A percentile compares a stretch with the other conserved stretches of the same genome.
phyloP scores from a whole-genome alignment of 345 rosid species.

The Arabis alpina region DNA sequence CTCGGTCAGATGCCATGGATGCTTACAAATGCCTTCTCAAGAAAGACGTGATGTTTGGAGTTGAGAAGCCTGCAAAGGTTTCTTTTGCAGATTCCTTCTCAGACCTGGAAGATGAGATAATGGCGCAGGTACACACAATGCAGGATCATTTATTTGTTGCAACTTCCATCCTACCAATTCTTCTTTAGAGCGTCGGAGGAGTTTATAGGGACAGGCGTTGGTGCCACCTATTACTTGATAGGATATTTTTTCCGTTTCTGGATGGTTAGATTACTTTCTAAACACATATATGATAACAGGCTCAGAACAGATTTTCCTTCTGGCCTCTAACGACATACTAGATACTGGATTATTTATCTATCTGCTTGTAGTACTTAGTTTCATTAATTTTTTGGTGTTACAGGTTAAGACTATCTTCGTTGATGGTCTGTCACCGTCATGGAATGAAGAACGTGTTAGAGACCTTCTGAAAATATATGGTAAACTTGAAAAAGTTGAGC shows the following conservation, averaged over 20 bases:
- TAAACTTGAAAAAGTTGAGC: conserved; percentile 86
- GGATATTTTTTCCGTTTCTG: conserved; percentile 3
- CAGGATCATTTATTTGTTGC: conserved; percentile 37
- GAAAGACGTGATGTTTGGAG: conserved; percentile 92
- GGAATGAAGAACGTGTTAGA: conserved; percentile 91
- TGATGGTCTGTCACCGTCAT: conserved; percentile 86
- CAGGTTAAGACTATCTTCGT: conserved; percentile 94
- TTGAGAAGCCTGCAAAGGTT: conserved; percentile 96
- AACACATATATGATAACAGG: no score
- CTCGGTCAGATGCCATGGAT: conserved; percentile 94
- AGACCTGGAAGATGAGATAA: conserved; percentile 91
- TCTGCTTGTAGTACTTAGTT: conserved; percentile 21
- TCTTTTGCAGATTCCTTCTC: conserved; percentile 96
- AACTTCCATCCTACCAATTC: conserved; percentile 32
- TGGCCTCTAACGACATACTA: conserved; percentile 28
- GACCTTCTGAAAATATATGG: conserved; percentile 76
- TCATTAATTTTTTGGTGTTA: conserved; percentile 28
- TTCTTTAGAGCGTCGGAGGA: conserved; percentile 36
- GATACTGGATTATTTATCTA: not conserved
- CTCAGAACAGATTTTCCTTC: not conserved
- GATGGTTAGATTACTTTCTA: conserved; percentile 14
- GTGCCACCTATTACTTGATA: conserved; percentile 16
- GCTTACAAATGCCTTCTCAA: conserved; percentile 90
- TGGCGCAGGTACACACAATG: conserved; percentile 84
- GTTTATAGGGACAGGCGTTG: conserved; percentile 12